Percentiles rank a stretch among this genome's conserved stretches.
Conservation (phyloP, 306 rosid species). For the Quercus variabilis region DNA sequence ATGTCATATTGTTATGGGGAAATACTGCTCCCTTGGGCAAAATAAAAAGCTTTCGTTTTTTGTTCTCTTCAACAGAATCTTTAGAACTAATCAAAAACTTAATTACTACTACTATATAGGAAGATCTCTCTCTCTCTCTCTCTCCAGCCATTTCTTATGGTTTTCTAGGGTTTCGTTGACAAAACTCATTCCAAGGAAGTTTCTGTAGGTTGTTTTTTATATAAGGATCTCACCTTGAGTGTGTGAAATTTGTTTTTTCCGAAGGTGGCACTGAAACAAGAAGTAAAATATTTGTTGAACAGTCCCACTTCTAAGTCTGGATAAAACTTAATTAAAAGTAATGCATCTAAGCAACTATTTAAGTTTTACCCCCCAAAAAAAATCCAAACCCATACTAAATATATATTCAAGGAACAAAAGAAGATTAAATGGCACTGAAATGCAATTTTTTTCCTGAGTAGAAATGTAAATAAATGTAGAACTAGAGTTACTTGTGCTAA, state of each 20-base stretch:
- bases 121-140: slow-evolving; percentile 8
- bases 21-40: slow-evolving; percentile 32
- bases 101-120: neutral
- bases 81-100: slow-evolving; percentile 21
- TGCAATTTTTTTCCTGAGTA: no score
- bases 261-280: slow-evolving; percentile 6
- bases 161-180: slow-evolving; percentile 31
- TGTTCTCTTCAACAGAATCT: slow-evolving; percentile 36
- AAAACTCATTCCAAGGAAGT: slow-evolving; percentile 62
- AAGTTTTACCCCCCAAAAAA: no score
- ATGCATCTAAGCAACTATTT: no score
- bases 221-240: slow-evolving; percentile 31
- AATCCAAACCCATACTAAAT: no score
- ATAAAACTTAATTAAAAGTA: no score
- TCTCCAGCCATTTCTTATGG: slow-evolving; percentile 24
- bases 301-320: no score
- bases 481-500: no score
- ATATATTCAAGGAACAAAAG: no score
- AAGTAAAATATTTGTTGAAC: neutral
- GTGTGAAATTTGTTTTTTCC: slow-evolving; percentile 45
- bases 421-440: neutral
- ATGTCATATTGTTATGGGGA: slow-evolving; percentile 44
- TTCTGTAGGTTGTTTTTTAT: slow-evolving; percentile 21
- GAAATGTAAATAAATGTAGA: no score
- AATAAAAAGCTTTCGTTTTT: neutral